Evolutionary conservation across 179 eudicot species (phyloP), one percentile per base, ranked within the genome.

Genomic region (Heliamphora pulchella): DNA sequence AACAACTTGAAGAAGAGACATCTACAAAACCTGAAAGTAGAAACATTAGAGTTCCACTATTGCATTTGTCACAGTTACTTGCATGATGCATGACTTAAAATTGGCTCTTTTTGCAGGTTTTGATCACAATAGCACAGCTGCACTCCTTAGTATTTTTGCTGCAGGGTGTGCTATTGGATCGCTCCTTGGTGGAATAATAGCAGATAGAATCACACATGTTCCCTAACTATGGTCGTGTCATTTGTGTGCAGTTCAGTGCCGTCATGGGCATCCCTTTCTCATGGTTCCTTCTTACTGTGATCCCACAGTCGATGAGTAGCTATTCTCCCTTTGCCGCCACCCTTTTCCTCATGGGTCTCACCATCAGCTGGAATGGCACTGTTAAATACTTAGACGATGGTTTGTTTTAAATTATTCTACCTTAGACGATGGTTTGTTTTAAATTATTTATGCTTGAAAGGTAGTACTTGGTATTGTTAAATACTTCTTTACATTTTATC

Each of bases 211-310:
- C 98, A 0, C 87, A 66, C 0, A 22, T 73, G 6, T 94, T 89
- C 82, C 99, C 99, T 41, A 82, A 87, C 82, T 86, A 91, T 0
- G 99, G 98, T 48, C 89, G 99, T 5, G 82, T 92, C 58, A 89
- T 96, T 82, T 94, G 93, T 47, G 98, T 98, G 14, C 99, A 96
- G 79, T 94, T 94, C 83, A 94, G 99, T 72, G 85, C 98, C 31
- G 86, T 87, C 78, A 94, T 94, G 98, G 99, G 98, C 78, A 96
- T 92, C 74, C 98, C 99, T 15, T 94, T 91, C 90, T 84, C 99
- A 1, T 86, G 87, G 84, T 90, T 90, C 84, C 98, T 94, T 50
- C 94, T 96, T 61, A 82, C 78, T 54, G 89, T 85, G 18, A 89
- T 94, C 71, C 98, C 98, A 0, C 98, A 87, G 81, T 81, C 91